Percentiles rank a stretch among this genome's conserved stretches.
phyloP scores from a whole-genome alignment of 495 filamentous ascomycete species.

The Trichoderma erinaceum region DNA sequence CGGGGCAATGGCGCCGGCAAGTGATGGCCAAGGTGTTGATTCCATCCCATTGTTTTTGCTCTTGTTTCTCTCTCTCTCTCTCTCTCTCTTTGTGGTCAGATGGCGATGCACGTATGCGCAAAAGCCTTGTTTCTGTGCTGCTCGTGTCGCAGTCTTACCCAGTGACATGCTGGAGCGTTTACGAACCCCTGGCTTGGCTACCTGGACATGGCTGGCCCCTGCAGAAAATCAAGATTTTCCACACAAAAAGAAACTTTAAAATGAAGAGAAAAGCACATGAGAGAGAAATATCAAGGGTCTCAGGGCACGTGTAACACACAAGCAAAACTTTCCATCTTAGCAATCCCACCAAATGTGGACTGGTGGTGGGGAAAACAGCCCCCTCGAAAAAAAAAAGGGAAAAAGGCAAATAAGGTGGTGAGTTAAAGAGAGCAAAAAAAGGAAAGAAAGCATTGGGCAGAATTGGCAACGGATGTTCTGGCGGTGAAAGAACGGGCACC shows the following conservation, averaged over 20 bases:
- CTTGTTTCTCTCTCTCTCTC: too few relatives aligned
- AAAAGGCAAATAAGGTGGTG: too few relatives aligned
- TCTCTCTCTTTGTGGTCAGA: neutral
- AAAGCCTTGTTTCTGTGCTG: too few relatives aligned
- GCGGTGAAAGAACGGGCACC: neutral
- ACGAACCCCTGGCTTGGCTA: neutral
- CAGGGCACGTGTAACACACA: too few relatives aligned
- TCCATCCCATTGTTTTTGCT: neutral
- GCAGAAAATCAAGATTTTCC: neutral
- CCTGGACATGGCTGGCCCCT: neutral
- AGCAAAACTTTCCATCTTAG: too few relatives aligned
- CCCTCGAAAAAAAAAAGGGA: neutral
- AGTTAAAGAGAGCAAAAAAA: neutral
- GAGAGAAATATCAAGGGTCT: neutral
- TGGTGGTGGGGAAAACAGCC: neutral
- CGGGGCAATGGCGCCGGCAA: slow-evolving; percentile 2
- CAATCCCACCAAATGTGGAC: too few relatives aligned
- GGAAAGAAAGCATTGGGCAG: neutral
- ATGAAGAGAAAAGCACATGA: neutral
- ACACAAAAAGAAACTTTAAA: neutral
- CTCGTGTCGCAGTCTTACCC: too few relatives aligned
- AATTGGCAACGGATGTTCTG: neutral
- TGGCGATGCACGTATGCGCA: too few relatives aligned
- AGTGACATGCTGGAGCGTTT: neutral
- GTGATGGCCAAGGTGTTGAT: too few relatives aligned